These are phyloP conservation scores for Bathelium albidoporum DNA, from an alignment of 495 filamentous ascomycete species.

Conservation along the genomic window DNA sequence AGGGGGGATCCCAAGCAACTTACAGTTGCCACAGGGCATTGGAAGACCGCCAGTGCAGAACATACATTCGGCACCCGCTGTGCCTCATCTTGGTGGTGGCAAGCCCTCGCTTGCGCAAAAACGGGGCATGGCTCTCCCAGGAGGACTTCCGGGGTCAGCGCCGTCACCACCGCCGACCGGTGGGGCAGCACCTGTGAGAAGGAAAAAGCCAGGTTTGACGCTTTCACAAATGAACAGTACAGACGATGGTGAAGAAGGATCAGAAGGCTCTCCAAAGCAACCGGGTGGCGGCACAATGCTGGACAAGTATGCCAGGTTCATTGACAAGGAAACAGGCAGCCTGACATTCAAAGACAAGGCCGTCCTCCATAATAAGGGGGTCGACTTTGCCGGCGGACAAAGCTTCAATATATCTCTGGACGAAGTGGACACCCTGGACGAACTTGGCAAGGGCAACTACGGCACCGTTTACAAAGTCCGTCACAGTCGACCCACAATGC, in stretches of 20 bases:
- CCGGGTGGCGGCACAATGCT: slow-evolving; percentile 29
- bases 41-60: slow-evolving; percentile 21
- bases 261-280: not conserved
- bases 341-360: slow-evolving; percentile 92
- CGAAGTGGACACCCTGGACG: slow-evolving; percentile 88
- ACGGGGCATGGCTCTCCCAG: slow-evolving; percentile 28
- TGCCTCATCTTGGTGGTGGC: slow-evolving; percentile 19
- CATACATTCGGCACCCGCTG: slow-evolving; percentile 27
- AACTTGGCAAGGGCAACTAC: slow-evolving; percentile 97
- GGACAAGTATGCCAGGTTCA: slow-evolving; percentile 83
- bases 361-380: slow-evolving; percentile 72
- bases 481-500: slow-evolving; percentile 68
- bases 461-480: slow-evolving; percentile 95
- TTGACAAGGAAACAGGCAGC: slow-evolving; percentile 84
- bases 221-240: slow-evolving; percentile 30
- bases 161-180: slow-evolving; percentile 11
- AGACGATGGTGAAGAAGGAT: slow-evolving; percentile 10
- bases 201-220: slow-evolving; percentile 28
- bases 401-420: slow-evolving; percentile 92
- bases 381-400: slow-evolving; percentile 82
- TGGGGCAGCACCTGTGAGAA: slow-evolving; percentile 16
- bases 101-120: slow-evolving; percentile 42
- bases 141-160: slow-evolving; percentile 28
- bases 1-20: slow-evolving; percentile 23
- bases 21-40: slow-evolving; percentile 18